Evolutionary conservation across 1,139 yeast genomes (phyloP).

Genomic region (Zygosaccharomyces sapae): DNA sequence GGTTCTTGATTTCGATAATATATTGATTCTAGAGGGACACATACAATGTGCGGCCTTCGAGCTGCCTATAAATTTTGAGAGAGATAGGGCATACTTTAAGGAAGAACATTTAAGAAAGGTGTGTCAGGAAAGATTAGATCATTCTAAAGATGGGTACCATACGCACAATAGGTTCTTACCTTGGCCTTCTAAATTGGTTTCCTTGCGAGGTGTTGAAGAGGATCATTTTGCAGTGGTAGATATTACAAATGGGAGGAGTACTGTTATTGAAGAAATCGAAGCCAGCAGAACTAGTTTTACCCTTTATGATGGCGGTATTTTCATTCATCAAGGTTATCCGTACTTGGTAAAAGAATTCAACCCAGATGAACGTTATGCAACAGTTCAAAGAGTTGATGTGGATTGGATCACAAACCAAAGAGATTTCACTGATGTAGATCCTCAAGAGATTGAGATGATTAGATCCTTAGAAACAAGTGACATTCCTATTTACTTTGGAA

Average conservation of each 20-base stretch:
- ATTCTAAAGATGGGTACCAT: constrained; percentile 52
- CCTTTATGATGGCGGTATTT: constrained; percentile 91
- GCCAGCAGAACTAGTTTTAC: constrained; percentile 86
- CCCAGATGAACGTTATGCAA: constrained; percentile 68
- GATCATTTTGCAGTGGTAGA: constrained; percentile 83
- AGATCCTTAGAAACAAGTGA: constrained; percentile 52
- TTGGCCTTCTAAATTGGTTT: constrained; percentile 70
- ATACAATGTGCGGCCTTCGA: constrained; percentile 94
- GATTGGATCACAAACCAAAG: constrained; percentile 92
- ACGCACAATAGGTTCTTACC: constrained; percentile 66
- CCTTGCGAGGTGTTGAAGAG: constrained; percentile 80
- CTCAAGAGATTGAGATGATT: constrained; percentile 64
- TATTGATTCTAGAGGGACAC: constrained; percentile 68
- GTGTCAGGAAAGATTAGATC: constrained; percentile 44
- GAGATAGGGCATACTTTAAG: constrained; percentile 57
- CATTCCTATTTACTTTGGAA: constrained; percentile 71
- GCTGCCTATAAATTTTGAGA: constrained; percentile 51
- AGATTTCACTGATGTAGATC: constrained; percentile 90
- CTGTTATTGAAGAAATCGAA: constrained; percentile 86
- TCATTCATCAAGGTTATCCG: constrained; percentile 88
- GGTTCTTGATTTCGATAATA: constrained; percentile 49
- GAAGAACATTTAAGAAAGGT: constrained; percentile 38
- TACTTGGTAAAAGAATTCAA: constrained; percentile 82
- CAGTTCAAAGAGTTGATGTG: constrained; percentile 80
- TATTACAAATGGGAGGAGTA: constrained; percentile 66